Base-by-base conservation (phyloP, 2,329 filamentous ascomycete genomes). In the Colletotrichum caudatum region DNA sequence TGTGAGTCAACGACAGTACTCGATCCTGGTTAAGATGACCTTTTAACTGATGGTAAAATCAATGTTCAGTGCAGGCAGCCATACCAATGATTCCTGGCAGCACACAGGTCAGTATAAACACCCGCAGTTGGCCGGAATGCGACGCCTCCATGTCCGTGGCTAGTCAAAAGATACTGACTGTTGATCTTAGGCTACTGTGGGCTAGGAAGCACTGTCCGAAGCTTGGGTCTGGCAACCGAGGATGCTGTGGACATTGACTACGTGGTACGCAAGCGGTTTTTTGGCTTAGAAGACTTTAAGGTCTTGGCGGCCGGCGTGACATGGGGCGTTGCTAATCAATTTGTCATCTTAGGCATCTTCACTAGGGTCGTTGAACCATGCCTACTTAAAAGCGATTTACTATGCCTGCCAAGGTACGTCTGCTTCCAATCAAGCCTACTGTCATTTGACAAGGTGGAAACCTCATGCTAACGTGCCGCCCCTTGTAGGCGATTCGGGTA, bases 311-410 rank as follows among this genome's bases (percentile, higher is more conserved):
- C 66, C 48, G 71, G 70, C 60, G 71, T 74, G 76, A 76, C 73
- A 20, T 57, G 9, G 4, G 35, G 56, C 14, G 35, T 48, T 61
- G 66, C 70, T 72, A 62, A 72, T 46, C 33, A 70, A 62, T 66
- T 63, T 62, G 67, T 71, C 57, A 69, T 66, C 61, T 41, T 35
- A 92, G 91, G 89, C 93, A 33, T 94, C 95, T 0, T 98, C 95
- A 0, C 82, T 98, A 6, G 96, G 95, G 23, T 90, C 90, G 11
- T 78, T 98, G 53, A 94, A 90, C 64, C 84, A 88, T 53, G 86
- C 89, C 8, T 90, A 97, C 71, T 80, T 98, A 37, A 80, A 80
- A 64, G 83, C 84, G 12, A 80, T 90, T 23, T 89, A 89, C 76
- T 82, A 84, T 72, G 86, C 88, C 51, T 86, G 87, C 76, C 84